Evolutionary conservation across 179 eudicot species (phyloP).

Genomic region (Silene vulgaris): DNA sequence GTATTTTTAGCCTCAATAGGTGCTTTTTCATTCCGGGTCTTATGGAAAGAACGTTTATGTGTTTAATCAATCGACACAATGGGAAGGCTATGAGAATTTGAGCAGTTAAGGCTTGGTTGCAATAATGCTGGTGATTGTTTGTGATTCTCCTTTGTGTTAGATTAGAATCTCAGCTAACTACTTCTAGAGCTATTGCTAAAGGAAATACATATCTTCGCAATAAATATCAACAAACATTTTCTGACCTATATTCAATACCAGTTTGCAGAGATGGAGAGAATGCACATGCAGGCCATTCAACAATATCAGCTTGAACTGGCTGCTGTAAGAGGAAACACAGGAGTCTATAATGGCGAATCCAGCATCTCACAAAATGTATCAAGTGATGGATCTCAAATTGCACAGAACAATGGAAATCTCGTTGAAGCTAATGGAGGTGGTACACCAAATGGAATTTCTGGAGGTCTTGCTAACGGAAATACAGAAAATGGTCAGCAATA

Average conservation of each 20-base stretch:
- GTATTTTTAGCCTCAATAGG: neutral
- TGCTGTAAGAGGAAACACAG: slow-evolving; percentile 57
- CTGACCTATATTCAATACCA: slow-evolving; percentile 28
- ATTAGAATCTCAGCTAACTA: too few species aligned
- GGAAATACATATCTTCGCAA: neutral
- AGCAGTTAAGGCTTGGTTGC: neutral
- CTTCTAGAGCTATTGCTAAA: too few species aligned
- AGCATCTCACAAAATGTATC: slow-evolving; percentile 36
- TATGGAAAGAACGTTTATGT: neutral
- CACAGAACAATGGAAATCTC: slow-evolving; percentile 48
- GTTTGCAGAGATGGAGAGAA: slow-evolving; percentile 92
- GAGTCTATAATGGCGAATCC: slow-evolving; percentile 40
- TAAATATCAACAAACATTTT: neutral
- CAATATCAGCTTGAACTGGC: slow-evolving; percentile 85
- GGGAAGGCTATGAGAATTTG: neutral
- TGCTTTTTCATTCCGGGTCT: neutral
- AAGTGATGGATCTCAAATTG: slow-evolving; percentile 54
- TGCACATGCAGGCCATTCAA: slow-evolving; percentile 73
- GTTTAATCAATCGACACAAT: neutral
- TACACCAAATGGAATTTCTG: slow-evolving; percentile 36
- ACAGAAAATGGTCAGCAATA: slow-evolving; percentile 45
- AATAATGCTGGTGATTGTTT: neutral
- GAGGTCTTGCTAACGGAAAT: slow-evolving; percentile 50
- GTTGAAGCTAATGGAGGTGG: slow-evolving; percentile 51
- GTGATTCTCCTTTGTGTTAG: neutral